Base-by-base conservation (phyloP, 495 filamentous ascomycete species). In the Acidomyces sp. region DNA sequence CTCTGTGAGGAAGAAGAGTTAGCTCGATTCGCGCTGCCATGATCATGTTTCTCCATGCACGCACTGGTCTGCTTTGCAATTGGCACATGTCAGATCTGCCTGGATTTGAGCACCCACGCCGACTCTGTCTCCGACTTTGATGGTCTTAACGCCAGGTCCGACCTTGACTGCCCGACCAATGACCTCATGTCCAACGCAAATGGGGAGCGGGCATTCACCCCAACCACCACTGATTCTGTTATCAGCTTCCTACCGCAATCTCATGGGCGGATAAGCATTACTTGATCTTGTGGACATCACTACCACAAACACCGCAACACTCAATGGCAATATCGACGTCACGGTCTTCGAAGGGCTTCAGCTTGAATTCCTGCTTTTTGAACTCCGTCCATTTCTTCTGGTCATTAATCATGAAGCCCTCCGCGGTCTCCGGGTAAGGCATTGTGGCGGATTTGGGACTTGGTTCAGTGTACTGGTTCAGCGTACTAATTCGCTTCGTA, bases 181-280 rank as follows among this genome's bases (percentile, higher is more conserved):
- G 30, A 94, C 85, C 54, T 94, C 86, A 61, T 90, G 85, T 30
- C 83, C 85, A 13, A 83, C 80, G 44, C 74, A 48, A 19, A 37
- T 33, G 1, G 49, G 80, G 10, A 45, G 22, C 10, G 42, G 42
- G n/a, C 28, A 38, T 1, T 45, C 42, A 18, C 42, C 42, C 42
- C 42, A 45, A 35, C 42, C 42, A 22, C 41, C 41, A 13, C 19
- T n/a, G n/a, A n/a, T n/a, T n/a, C n/a, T 74, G 24, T 75, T 82
- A 64, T 87, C 81, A 7, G 83, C 74, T 51, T 86, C 82, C 18
- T 71, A 5, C 78, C 81, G 57, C 81, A 84, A 6, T 85, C 75
- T 49, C 81, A 24, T 16, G 34, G 15, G 6, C 13, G 6, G 18
- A 34, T 6, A 6, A 16, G 25, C 12, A 37, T 22, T 23, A 7